A percentile compares a stretch with the other conserved stretches of the same genome.
Conservation (phyloP, 148 eudicot genomes). For the Rhododendron henanense region DNA sequence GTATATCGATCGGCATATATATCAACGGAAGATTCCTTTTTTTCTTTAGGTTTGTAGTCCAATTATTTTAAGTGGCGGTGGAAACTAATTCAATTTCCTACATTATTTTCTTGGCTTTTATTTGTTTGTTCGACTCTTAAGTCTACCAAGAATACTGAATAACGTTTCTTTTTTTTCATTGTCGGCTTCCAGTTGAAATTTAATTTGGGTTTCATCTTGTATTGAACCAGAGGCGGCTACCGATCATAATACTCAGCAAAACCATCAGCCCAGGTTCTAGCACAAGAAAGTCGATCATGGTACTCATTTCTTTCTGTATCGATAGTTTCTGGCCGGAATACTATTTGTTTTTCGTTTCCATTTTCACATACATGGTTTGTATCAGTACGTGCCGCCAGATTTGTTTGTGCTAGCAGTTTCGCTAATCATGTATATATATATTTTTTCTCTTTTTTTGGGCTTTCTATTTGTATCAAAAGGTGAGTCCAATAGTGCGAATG, state of each 20-base stretch:
- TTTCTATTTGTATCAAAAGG: conserved; percentile 6
- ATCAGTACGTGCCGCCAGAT: background rate
- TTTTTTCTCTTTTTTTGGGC: background rate
- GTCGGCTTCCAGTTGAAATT: background rate
- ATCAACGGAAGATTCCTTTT: background rate
- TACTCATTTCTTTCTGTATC: background rate
- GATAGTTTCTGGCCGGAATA: background rate
- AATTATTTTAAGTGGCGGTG: background rate
- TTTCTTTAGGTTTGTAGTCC: background rate
- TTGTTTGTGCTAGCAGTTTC: background rate
- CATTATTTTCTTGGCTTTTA: background rate
- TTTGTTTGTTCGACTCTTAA: background rate
- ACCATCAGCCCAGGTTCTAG: background rate
- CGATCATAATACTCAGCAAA: background rate
- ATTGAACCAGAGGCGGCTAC: background rate
- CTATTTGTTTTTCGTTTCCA: background rate
- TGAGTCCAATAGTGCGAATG: conserved; percentile 26
- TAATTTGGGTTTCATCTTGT: conserved; percentile 2
- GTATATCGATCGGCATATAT: background rate
- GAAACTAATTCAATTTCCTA: background rate
- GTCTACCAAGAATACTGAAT: background rate
- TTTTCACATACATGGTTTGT: background rate
- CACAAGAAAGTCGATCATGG: background rate
- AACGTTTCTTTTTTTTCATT: background rate
- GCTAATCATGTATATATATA: background rate